Percentiles rank a stretch among this genome's conserved stretches.
Conservation (phyloP, 306 rosid genomes). For the Quercus agrifolia region DNA sequence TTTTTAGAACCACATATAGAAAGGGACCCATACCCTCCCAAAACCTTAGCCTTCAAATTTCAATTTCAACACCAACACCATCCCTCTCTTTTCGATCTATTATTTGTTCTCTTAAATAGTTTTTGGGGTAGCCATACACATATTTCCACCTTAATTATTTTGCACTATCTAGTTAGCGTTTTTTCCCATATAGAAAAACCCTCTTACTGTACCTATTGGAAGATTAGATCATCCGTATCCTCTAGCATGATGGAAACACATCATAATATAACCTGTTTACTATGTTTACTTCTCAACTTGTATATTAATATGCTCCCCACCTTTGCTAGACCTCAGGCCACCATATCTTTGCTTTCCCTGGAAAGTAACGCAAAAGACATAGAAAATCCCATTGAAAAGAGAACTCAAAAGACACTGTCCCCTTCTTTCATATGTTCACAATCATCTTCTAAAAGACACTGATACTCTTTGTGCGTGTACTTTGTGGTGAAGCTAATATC, state of each 20-base stretch:
- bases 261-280: not conserved
- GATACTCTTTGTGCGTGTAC: slow-evolving; percentile 9
- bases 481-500: slow-evolving; percentile 3
- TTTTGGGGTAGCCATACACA: not conserved
- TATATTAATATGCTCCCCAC: slow-evolving; percentile 30
- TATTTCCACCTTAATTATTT: not conserved
- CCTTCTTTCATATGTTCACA: not conserved
- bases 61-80: not conserved
- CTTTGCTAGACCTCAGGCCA: not conserved
- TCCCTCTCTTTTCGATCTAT: not conserved
- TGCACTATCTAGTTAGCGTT: slow-evolving; percentile 8
- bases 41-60: slow-evolving; percentile 15
- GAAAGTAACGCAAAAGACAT: slow-evolving; percentile 15
- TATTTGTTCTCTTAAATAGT: not conserved
- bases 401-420: not conserved
- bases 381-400: not conserved
- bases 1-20: slow-evolving; percentile 3
- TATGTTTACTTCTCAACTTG: slow-evolving; percentile 11
- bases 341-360: not conserved
- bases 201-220: slow-evolving; percentile 24
- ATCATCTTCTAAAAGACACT: slow-evolving; percentile 8
- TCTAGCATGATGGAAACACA: not conserved
- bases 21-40: slow-evolving; percentile 11
- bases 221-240: slow-evolving; percentile 30
- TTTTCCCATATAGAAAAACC: not conserved